A percentile compares a stretch with the other conserved stretches of the same genome.
These are phyloP conservation scores for Salvia sclarea DNA, from an alignment of 305 asterid species.

Conservation along the genomic window DNA sequence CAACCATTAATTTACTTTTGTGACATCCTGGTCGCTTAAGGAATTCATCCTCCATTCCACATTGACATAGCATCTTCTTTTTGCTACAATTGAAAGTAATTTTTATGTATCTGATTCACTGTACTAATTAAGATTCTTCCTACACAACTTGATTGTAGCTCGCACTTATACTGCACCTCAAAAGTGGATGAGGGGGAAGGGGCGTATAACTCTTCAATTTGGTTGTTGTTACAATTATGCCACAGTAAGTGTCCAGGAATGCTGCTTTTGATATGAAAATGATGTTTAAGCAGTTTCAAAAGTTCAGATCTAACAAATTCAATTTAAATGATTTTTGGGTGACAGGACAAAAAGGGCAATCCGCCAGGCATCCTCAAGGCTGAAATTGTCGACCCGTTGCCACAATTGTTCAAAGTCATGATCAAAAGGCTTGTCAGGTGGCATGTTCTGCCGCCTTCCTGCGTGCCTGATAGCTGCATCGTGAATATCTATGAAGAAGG, in stretches of 20 bases:
- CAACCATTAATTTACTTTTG: not conserved
- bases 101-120: constrained; percentile 3
- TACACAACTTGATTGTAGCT: constrained; percentile 41
- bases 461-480: constrained; percentile 94
- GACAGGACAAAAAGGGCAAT: constrained; percentile 83
- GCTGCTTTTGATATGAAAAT: constrained; percentile 21
- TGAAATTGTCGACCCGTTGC: constrained; percentile 78
- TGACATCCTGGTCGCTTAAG: not conserved
- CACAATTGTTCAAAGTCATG: constrained; percentile 72
- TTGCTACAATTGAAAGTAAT: not conserved
- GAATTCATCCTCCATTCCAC: not conserved
- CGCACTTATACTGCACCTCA: constrained; percentile 81
- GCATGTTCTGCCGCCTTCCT: constrained; percentile 86
- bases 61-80: not conserved
- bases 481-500: constrained; percentile 91
- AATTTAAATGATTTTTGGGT: constrained; percentile 1
- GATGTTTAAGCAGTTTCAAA: not conserved
- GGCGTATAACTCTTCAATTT: constrained; percentile 88
- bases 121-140: constrained; percentile 17
- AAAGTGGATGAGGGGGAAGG: constrained; percentile 98
- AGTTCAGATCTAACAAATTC: constrained; percentile 6
- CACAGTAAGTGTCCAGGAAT: constrained; percentile 44
- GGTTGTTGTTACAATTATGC: constrained; percentile 96
- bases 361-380: constrained; percentile 83
- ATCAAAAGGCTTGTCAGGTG: constrained; percentile 82